phyloP scores from a whole-genome alignment of 1,139 yeast species.

The Taphrina wiesneri region DNA sequence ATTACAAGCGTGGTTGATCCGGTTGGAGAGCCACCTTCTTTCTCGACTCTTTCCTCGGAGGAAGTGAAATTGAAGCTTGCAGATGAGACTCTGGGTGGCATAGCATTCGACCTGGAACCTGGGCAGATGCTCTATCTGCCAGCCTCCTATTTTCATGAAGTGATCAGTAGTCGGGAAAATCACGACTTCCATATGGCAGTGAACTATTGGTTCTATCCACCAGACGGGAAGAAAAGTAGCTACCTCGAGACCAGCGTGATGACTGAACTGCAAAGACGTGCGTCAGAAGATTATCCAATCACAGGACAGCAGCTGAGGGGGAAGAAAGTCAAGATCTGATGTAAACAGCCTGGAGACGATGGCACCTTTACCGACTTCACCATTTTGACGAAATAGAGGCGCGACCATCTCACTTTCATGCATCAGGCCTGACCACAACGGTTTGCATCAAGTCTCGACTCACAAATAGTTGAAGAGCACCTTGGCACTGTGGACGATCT shows the following conservation, averaged over 20 bases:
- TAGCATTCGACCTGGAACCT: constrained; percentile 3
- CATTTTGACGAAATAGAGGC: too few relatives aligned
- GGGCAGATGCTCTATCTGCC: constrained; percentile 36
- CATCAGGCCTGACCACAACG: too few relatives aligned
- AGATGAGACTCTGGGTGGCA: constrained; percentile 3
- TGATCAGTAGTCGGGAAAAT: constrained; percentile 20
- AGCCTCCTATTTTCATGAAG: constrained; percentile 36
- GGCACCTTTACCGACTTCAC: too few relatives aligned
- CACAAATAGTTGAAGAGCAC: too few relatives aligned
- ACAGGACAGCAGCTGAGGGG: neutral
- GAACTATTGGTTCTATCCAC: constrained; percentile 37
- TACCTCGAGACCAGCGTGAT: constrained; percentile 6
- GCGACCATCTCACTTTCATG: too few relatives aligned
- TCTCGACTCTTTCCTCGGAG: constrained; percentile 8
- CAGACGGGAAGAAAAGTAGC: neutral
- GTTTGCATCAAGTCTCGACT: too few relatives aligned
- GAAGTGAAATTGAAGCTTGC: neutral
- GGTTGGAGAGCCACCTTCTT: constrained; percentile 19
- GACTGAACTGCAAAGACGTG: constrained; percentile 6
- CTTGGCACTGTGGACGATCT: too few relatives aligned
- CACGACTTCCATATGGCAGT: constrained; percentile 33
- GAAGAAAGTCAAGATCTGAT: constrained; percentile 3
- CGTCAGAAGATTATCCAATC: neutral
- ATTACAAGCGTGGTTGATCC: neutral
- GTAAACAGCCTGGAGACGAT: too few relatives aligned